These are phyloP conservation scores for Eucalyptus sp. DNA, from an alignment of 345 rosid genomes.

Conservation along the genomic window DNA sequence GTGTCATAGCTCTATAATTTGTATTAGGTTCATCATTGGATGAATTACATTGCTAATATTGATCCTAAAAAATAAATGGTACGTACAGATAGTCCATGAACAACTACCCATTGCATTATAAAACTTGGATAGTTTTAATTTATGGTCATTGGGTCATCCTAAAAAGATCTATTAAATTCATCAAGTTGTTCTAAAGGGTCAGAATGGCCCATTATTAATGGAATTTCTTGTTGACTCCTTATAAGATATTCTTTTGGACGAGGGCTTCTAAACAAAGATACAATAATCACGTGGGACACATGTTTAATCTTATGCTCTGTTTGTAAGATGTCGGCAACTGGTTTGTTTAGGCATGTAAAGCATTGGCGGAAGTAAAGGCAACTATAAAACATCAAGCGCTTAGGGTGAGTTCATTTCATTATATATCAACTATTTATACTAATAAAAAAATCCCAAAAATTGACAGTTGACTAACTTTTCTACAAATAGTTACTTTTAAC, in stretches of 20 bases:
- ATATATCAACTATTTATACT: neutral
- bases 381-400: neutral
- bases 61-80: neutral
- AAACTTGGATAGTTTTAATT: conserved; percentile 1
- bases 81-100: neutral
- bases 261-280: neutral
- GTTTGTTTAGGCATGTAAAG: neutral
- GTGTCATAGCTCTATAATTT: neutral
- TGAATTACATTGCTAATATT: neutral
- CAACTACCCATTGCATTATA: neutral
- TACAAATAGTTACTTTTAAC: neutral
- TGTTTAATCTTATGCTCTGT: neutral
- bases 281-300: neutral
- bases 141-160: neutral
- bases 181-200: neutral
- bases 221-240: neutral
- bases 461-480: neutral
- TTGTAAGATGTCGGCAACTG: neutral
- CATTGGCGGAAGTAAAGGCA: neutral
- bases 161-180: neutral
- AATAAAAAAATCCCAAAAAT: neutral
- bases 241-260: neutral
- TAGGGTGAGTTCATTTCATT: neutral
- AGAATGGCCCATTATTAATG: neutral
- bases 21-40: neutral